A percentile compares a stretch with the other conserved stretches of the same genome.
These are phyloP conservation scores for Aspergillus sp. DNA, from an alignment of 2,329 filamentous ascomycete species.

Conservation along the genomic window DNA sequence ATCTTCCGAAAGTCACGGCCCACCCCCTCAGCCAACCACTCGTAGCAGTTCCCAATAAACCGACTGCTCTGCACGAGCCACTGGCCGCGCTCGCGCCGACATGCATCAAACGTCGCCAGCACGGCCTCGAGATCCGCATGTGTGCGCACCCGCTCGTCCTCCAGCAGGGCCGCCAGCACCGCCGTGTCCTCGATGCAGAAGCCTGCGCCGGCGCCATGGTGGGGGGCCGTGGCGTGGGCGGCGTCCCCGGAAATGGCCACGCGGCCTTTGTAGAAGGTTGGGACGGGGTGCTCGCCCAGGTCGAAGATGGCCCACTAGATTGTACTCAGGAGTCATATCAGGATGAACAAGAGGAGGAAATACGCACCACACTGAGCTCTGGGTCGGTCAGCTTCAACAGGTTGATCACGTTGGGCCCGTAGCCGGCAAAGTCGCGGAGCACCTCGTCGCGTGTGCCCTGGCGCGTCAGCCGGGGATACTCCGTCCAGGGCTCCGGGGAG, in stretches of 20 bases:
- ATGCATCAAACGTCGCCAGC: slow-evolving; percentile 26
- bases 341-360: neutral
- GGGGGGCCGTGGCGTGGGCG: slow-evolving; percentile 42
- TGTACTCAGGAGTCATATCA: neutral
- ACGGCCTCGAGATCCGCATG: slow-evolving; percentile 25
- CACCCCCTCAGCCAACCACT: slow-evolving; percentile 26
- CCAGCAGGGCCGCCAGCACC: slow-evolving; percentile 26
- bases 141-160: slow-evolving; percentile 18
- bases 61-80: slow-evolving; percentile 36
- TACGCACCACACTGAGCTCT: slow-evolving; percentile 23
- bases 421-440: slow-evolving; percentile 20
- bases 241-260: slow-evolving; percentile 39
- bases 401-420: slow-evolving; percentile 19
- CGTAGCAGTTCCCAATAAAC: slow-evolving; percentile 30
- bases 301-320: slow-evolving; percentile 42
- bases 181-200: slow-evolving; percentile 33
- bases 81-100: slow-evolving; percentile 26
- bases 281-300: slow-evolving; percentile 35
- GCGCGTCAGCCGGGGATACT: slow-evolving; percentile 19
- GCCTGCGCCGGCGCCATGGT: slow-evolving; percentile 39
- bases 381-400: slow-evolving; percentile 27
- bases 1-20: slow-evolving; percentile 16
- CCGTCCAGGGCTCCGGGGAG: slow-evolving; percentile 23
- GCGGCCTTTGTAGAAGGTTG: slow-evolving; percentile 32
- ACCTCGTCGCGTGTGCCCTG: slow-evolving; percentile 20